A percentile compares a stretch with the other conserved stretches of the same genome.
Evolutionary conservation across 257 asterid species (phyloP).

Genomic region (Catharanthus roseus): DNA sequence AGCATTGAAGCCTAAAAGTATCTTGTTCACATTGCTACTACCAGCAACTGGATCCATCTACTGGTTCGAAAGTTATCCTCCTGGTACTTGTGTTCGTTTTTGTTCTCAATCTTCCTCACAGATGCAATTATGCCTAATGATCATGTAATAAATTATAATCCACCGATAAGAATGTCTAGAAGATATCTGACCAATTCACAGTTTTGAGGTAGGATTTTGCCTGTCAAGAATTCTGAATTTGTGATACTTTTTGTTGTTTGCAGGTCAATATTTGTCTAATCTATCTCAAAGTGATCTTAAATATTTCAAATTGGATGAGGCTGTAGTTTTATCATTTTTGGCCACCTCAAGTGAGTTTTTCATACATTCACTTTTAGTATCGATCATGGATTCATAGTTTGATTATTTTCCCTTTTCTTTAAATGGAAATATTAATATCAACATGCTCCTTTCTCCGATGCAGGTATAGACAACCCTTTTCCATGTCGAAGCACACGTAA

Average conservation of each 20-base stretch:
- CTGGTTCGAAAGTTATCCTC: slow-evolving; percentile 70
- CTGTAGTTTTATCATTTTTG: slow-evolving; percentile 50
- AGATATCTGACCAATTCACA: not conserved
- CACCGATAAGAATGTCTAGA: not conserved
- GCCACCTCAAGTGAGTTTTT: slow-evolving; percentile 63
- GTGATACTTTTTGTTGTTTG: slow-evolving; percentile 11
- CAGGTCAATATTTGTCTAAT: slow-evolving; percentile 52
- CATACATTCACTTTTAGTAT: not conserved
- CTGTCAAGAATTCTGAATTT: not conserved
- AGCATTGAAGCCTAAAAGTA: slow-evolving; percentile 65
- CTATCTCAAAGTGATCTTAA: slow-evolving; percentile 61
- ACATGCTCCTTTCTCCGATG: slow-evolving; percentile 17
- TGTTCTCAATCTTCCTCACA: not conserved
- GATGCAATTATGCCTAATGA: not conserved
- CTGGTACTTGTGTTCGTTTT: slow-evolving; percentile 40
- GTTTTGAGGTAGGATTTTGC: not conserved
- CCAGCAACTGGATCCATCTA: slow-evolving; percentile 60
- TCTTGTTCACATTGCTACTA: slow-evolving; percentile 40
- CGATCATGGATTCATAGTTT: not conserved
- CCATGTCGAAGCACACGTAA: slow-evolving; percentile 72
- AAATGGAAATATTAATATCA: not conserved
- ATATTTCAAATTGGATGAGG: slow-evolving; percentile 64
- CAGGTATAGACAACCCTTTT: slow-evolving; percentile 63
- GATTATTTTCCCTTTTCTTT: not conserved
- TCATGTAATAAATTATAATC: not conserved